These are phyloP conservation scores for Peltaster fructicola DNA, from an alignment of 2,329 filamentous ascomycete genomes.

Conservation along the genomic window DNA sequence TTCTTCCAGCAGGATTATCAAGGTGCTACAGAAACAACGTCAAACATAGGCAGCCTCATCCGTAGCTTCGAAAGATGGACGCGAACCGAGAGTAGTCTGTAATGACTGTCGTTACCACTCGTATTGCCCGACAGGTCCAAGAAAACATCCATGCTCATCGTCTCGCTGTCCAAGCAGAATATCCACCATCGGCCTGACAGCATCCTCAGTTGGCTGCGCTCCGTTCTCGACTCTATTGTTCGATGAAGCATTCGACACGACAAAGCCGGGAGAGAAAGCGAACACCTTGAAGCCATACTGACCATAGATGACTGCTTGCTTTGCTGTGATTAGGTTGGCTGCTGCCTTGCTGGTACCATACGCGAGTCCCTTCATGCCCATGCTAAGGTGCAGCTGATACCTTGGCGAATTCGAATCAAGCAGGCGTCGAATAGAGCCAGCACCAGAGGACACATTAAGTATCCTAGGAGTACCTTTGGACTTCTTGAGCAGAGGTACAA, in stretches of 20 bases:
- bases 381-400: conserved; percentile 12
- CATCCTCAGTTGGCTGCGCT: conserved; percentile 18
- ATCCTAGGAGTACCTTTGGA: conserved; percentile 10
- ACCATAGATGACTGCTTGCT: conserved; percentile 11
- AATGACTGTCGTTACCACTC: too few relatives aligned
- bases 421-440: conserved; percentile 16
- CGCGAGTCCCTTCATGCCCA: conserved; percentile 4
- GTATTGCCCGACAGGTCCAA: too few relatives aligned
- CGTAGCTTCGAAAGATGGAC: too few relatives aligned
- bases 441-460: conserved; percentile 20
- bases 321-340: conserved; percentile 21
- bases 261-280: conserved; percentile 22
- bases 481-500: conserved; percentile 12
- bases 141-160: conserved; percentile 15
- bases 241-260: conserved; percentile 16
- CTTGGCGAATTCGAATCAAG: conserved; percentile 12
- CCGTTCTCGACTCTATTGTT: conserved; percentile 20
- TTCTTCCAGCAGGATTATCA: too few relatives aligned
- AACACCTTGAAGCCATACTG: conserved; percentile 20
- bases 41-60: too few relatives aligned
- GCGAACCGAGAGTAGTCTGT: too few relatives aligned
- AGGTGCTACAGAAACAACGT: too few relatives aligned
- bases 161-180: conserved; percentile 20
- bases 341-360: conserved; percentile 23
- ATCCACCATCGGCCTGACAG: conserved; percentile 18